Evolutionary conservation across 768 basidiomycete genomes (phyloP), one percentile per base, ranked within the genome.

Genomic region (Leccinum imitatum): DNA sequence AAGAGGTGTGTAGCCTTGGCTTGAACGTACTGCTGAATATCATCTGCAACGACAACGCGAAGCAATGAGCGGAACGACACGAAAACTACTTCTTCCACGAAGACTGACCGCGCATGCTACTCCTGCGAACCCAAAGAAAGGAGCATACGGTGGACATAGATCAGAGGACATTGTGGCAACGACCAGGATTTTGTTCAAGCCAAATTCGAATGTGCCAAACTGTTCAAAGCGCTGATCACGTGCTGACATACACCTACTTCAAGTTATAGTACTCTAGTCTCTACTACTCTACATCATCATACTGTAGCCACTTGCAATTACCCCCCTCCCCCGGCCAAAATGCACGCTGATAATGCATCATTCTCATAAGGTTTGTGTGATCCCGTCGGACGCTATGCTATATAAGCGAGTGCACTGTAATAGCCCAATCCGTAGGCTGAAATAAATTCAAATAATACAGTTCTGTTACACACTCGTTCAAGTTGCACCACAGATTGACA

Each of bases 61-160:
- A 13, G 4, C 0, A 8, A 58, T 67, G 46, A 72, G 70, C 50
- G 19, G 5, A 37, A 55, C 25, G 15, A 44, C 11, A 57, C 30
- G 3, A 44, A n/a, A 48, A 58, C n/a, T 21, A 48, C 5, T 25
- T 48, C n/a, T 21, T 35, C 56, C 7, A 44, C 23, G n/a, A 54
- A 44, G 23, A 71, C 91, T 76, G 67, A 97, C 96, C 53, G 96
- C 87, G 25, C 89, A 83, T n/a, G 94, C 91, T 31, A 98, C 96
- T 54, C 96, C 96, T 53, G 90, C 95, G 73, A 99, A 95, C 27
- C 95, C 96, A 73, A 98, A 97, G 86, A 98, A 98, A 54, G 94
- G 92, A 54, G 95, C 95, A 73, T 91, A 98, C 31, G 95, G 92
- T 62, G 94, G 94, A 73, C 94, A 97, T 53, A 83, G 64, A 48